Evolutionary conservation across 139 green algal genomes (phyloP), one percentile per base, ranked within the genome.

Genomic region (Limnomonas spitsbergensis): DNA sequence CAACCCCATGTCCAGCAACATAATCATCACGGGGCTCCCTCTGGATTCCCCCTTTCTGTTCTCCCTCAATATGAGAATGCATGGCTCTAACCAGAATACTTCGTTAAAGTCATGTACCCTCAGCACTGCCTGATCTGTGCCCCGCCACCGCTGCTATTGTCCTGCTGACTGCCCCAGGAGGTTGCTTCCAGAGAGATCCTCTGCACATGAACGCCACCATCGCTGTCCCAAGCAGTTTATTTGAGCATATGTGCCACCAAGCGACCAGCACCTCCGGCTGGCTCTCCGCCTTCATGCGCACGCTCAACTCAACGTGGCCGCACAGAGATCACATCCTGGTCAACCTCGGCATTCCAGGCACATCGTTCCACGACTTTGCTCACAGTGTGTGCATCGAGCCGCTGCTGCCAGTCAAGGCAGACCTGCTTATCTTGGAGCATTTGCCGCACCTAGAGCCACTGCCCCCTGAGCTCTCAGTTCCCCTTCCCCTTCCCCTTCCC

Each of bases 271-370:
- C 56, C 56, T 9, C 29, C 7, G 56, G 56, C 56, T 70, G 56
- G 56, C 56, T 70, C 56, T 37, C 56, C 56, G 29, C 4, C 56
- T 70, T 70, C 56, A 70, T 70, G 56, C 9, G 4, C 24, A 32
- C 29, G 14, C 27, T 70, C 56, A 70, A 70, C 29, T 35, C 56
- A 7, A 70, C 56, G 4, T 70, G 56, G 56, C 56, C 56, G 7
- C 56, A 70, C 24, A 4, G 4, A 4, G 56, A 70, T 20, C 56
- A 70, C 56, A 24, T 70, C 14, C 56, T 70, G 7, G 29, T 70
- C 56, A 70, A 70, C 56, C 14, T 61, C 14, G 47, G 47, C 20
- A 61, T 61, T 14, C 47, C 47, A 29, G 47, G 47, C 14, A 14
- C 14, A 20, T 29, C 14, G 14, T 61, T 61, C 47, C 47, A 61